Percentiles rank a stretch among this genome's conserved stretches.
Conservation (phyloP, 257 asterid genomes). For the Buddleja alternifolia region DNA sequence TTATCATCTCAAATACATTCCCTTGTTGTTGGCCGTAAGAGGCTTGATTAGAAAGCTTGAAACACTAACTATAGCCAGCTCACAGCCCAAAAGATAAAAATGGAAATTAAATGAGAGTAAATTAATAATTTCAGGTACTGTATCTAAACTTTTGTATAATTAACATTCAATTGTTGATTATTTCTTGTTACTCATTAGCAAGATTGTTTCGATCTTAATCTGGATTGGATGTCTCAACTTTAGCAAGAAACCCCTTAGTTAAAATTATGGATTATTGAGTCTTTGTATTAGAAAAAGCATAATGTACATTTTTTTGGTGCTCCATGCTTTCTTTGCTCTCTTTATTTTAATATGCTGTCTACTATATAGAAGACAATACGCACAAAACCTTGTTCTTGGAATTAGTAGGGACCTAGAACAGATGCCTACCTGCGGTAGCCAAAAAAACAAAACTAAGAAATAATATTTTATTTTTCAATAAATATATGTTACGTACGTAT, state of each 20-base stretch:
- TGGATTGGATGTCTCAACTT: conserved; percentile 51
- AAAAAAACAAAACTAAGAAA: background rate
- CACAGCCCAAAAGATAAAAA: background rate
- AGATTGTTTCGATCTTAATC: conserved; percentile 41
- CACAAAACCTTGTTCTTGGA: conserved; percentile 44
- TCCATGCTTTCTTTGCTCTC: conserved; percentile 37
- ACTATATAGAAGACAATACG: conserved; percentile 46
- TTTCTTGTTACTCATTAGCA: conserved; percentile 26
- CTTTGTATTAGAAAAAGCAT: conserved; percentile 43
- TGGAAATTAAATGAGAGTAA: background rate
- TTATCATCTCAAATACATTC: too few relatives aligned
- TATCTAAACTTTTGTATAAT: background rate
- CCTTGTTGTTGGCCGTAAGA: too few relatives aligned
- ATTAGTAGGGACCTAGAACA: conserved; percentile 40
- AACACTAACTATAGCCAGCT: too few relatives aligned
- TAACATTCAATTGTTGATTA: background rate
- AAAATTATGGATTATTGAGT: conserved; percentile 44
- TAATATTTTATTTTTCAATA: background rate
- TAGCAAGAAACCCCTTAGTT: conserved; percentile 36
- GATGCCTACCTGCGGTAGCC: conserved; percentile 29
- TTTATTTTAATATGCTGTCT: conserved; percentile 40
- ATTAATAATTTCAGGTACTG: background rate
- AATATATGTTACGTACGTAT: too few relatives aligned
- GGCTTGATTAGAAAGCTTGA: too few relatives aligned
- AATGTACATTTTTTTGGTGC: conserved; percentile 38